Percentiles rank a stretch among this genome's conserved stretches.
Evolutionary conservation across 148 eudicot species (phyloP).

Genomic region (Linanthus parryae): DNA sequence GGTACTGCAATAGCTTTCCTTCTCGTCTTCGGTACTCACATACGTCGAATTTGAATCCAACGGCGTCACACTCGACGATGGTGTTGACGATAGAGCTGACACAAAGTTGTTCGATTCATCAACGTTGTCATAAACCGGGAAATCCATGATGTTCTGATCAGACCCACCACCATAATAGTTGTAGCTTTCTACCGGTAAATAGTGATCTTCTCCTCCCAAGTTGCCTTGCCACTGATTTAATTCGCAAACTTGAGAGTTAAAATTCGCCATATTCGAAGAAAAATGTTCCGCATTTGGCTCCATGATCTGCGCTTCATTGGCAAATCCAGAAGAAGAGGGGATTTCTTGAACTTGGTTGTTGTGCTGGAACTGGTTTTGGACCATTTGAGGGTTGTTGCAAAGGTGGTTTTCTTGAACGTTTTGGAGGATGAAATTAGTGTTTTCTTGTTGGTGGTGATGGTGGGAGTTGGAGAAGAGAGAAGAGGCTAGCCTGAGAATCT

Average conservation of each 20-base stretch:
- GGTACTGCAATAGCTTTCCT: constrained; percentile 68
- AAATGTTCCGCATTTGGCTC: too few species aligned
- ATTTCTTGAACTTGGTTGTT: constrained; percentile 31
- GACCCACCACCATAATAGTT: constrained; percentile 15
- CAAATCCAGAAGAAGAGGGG: constrained; percentile 32
- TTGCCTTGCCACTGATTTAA: too few species aligned
- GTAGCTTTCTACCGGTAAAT: constrained; percentile 13
- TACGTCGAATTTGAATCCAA: constrained; percentile 48
- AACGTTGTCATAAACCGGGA: too few species aligned
- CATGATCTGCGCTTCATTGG: constrained; percentile 43
- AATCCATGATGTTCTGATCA: constrained; percentile 29
- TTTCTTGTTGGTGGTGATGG: constrained; percentile 38
- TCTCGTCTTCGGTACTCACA: constrained; percentile 56
- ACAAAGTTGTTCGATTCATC: too few species aligned
- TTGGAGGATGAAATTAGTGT: constrained; percentile 26
- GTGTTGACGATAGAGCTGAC: constrained; percentile 54
- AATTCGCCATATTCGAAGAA: constrained; percentile 16
- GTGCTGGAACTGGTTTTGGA: constrained; percentile 22
- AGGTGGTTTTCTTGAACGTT: constrained; percentile 25
- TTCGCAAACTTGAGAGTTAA: constrained; percentile 28
- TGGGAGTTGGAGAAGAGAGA: constrained; percentile 42
- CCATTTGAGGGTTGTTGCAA: constrained; percentile 17
- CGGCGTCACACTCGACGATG: constrained; percentile 61
- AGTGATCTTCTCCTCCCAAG: too few species aligned
- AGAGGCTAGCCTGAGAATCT: constrained; percentile 56